A percentile compares a stretch with the other conserved stretches of the same genome.
Conservation (phyloP, 148 eudicot genomes). For the Gaultheria prostrata region DNA sequence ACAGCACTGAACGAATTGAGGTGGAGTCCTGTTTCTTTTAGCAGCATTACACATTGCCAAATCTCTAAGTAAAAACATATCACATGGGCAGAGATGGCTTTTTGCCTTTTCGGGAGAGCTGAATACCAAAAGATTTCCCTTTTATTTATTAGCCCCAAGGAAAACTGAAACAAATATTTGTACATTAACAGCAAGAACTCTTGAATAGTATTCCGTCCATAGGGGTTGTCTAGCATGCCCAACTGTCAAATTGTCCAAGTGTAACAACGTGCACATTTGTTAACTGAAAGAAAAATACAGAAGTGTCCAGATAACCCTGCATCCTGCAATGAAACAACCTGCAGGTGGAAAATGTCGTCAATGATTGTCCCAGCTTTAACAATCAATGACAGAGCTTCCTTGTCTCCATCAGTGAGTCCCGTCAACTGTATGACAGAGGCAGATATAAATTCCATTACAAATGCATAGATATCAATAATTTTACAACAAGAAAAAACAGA, state of each 20-base stretch:
- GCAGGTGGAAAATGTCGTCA: slow-evolving; percentile 75
- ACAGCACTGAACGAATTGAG: neutral
- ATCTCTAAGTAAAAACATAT: neutral
- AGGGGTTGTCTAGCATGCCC: neutral
- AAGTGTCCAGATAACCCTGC: neutral
- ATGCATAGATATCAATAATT: neutral
- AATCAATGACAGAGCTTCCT: slow-evolving; percentile 64
- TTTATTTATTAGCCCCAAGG: neutral
- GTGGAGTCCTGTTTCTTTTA: slow-evolving; percentile 2
- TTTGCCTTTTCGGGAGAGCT: no score
- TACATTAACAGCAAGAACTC: neutral
- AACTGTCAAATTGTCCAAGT: neutral
- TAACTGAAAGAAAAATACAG: neutral
- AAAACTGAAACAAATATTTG: neutral
- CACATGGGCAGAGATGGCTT: neutral
- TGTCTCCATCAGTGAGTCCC: slow-evolving; percentile 61
- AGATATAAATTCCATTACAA: neutral
- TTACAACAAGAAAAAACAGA: neutral
- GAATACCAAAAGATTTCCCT: neutral
- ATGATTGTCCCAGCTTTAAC: slow-evolving; percentile 69
- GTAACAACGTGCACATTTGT: neutral
- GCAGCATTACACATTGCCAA: slow-evolving; percentile 11
- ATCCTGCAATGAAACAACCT: slow-evolving; percentile 40
- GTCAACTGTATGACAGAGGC: slow-evolving; percentile 48
- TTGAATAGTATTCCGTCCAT: neutral